Base-by-base conservation (phyloP, 495 filamentous ascomycete genomes). In the Neurospora sublineolata region DNA sequence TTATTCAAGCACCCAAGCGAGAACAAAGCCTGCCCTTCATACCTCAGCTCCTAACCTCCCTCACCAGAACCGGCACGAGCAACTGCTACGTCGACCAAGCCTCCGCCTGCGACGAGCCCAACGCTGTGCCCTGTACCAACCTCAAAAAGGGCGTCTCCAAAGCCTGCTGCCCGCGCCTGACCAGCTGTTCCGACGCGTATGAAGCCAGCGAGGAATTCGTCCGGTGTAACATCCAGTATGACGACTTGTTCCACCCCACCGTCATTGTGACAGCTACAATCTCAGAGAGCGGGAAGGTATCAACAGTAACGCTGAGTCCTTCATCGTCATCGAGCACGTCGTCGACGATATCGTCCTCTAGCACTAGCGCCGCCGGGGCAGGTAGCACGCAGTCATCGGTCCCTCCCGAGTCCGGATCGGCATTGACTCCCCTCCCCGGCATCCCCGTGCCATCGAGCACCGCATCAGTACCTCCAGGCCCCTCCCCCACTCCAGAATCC, bases 91-190 rank as follows among this genome's bases (percentile, higher is more conserved):
- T 69, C 44, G 71, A 75, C 38, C 44, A 75, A 27, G 14, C 41
- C 37, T 75, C 71, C 11, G 67, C n/a, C 42, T 73, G 72, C 69
- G 27, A 39, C 33, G 44, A 70, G 30, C 40, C 36, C 33, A 46
- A 73, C 68, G 41, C 73, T 1, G 73, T 73, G 0, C 27, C 37
- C 37, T 73, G 73, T 37, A 69, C 68, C 16, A 68, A 73, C 42
- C 73, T 75, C 42, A 9, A 42, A 42, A n/a, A 67, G 3, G 73
- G 73, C 38, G 70, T 41, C 70, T 20, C 38, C 27, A 37, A 72
- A 41, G 73, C 73, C 40, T 74, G 73, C 58, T 74, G 73, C 39
- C 73, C 73, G 69, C 73, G 30, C 44, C 41, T 74, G 18, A 72
- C 73, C 41, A 74, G 38, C 67, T 74, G 73, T 42, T 42, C 41